Conservation (phyloP, 441 rosid species). For the Biscutella laevigata region DNA sequence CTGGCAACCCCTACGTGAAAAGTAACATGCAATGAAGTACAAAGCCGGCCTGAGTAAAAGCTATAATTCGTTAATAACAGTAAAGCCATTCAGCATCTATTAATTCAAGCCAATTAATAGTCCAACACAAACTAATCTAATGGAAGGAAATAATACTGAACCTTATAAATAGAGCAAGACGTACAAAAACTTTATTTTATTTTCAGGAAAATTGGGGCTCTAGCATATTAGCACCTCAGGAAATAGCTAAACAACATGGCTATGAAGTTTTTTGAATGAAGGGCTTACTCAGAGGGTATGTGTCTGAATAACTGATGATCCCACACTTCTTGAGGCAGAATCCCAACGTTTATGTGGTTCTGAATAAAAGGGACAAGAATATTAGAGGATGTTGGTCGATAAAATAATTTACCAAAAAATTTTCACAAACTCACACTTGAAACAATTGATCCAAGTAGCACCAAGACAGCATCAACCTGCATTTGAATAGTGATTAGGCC, state of each 20-base stretch:
- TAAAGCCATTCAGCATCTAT: conserved; percentile 11
- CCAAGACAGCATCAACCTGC: conserved; percentile 82
- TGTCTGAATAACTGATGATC: conserved; percentile 72
- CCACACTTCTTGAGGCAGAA: conserved; percentile 87
- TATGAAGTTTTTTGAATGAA: conserved; percentile 13
- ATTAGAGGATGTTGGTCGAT: conserved; percentile 1
- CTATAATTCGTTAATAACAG: conserved; percentile 21
- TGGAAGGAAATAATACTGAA: not conserved
- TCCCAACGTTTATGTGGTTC: conserved; percentile 44
- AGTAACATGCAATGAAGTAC: conserved; percentile 74
- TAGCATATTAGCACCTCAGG: conserved; percentile 1
- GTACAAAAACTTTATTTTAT: conserved; percentile 8
- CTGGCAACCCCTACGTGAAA: conserved; percentile 78
- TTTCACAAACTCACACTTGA: conserved; percentile 47
- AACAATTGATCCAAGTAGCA: conserved; percentile 68
- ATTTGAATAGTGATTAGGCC: conserved; percentile 18
- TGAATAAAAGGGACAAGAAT: conserved; percentile 28
- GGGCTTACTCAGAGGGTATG: conserved; percentile 64
- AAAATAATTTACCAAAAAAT: not conserved
- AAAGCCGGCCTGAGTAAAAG: conserved; percentile 63
- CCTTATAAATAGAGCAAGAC: not conserved
- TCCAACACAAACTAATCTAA: not conserved
- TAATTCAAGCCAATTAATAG: not conserved
- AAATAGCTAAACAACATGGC: conserved; percentile 10
- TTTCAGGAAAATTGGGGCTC: conserved; percentile 4